These are phyloP conservation scores for Suhomyces panamericanus DNA, from an alignment of 1,139 yeast genomes.

Conservation along the genomic window DNA sequence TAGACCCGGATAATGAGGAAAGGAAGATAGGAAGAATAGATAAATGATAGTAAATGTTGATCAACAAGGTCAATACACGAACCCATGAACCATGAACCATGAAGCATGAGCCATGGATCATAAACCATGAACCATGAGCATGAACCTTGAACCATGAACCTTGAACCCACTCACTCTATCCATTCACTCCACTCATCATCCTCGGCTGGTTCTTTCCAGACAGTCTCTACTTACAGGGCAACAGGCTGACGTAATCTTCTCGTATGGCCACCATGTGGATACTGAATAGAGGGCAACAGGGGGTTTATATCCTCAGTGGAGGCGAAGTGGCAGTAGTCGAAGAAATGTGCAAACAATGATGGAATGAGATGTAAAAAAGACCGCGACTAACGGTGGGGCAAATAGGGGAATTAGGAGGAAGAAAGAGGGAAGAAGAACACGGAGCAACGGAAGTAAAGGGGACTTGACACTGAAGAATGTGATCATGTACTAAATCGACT, in stretches of 20 bases:
- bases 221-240: conserved; percentile 1
- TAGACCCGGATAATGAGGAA: not conserved
- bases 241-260: conserved; percentile 2
- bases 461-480: too few relatives aligned
- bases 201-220: too few relatives aligned
- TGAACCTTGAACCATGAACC: too few relatives aligned
- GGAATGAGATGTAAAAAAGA: not conserved
- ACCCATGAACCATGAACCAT: too few relatives aligned
- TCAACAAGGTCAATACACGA: too few relatives aligned
- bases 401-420: not conserved
- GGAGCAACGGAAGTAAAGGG: too few relatives aligned
- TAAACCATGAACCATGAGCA: too few relatives aligned
- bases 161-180: too few relatives aligned
- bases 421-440: too few relatives aligned
- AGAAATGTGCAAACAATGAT: not conserved
- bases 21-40: not conserved
- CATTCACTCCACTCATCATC: too few relatives aligned
- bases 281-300: not conserved
- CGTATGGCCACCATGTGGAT: conserved; percentile 4
- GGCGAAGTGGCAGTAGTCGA: not conserved
- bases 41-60: not conserved
- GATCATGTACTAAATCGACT: too few relatives aligned
- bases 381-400: not conserved
- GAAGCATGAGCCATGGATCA: too few relatives aligned
- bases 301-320: not conserved